Conservation (phyloP, 2,329 filamentous ascomycete genomes). For the Zasmidium angulare region DNA sequence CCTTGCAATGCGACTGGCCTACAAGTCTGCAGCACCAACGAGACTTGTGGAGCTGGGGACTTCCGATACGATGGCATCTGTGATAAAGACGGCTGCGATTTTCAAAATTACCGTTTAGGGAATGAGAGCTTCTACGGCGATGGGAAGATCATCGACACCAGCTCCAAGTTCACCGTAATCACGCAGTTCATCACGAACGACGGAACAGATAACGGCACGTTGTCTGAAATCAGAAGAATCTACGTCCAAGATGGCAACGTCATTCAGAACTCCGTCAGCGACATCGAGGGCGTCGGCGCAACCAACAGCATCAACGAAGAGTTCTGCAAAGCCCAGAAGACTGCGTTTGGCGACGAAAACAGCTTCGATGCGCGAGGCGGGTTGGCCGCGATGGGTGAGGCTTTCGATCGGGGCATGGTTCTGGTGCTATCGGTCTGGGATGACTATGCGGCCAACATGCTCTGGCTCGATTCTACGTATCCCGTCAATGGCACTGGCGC, state of each 20-base stretch:
- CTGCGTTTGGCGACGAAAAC: constrained; percentile 36
- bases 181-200: constrained; percentile 62
- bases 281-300: constrained; percentile 49
- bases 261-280: constrained; percentile 53
- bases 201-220: constrained; percentile 51
- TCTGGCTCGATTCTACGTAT: constrained; percentile 63
- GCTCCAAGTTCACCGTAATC: constrained; percentile 62
- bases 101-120: constrained; percentile 27
- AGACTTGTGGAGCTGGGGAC: constrained; percentile 44
- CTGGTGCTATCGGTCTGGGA: constrained; percentile 67
- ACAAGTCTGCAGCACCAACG: constrained; percentile 45
- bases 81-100: constrained; percentile 69
- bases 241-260: constrained; percentile 64
- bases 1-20: constrained; percentile 54
- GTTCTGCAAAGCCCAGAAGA: constrained; percentile 51
- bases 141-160: constrained; percentile 59
- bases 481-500: too few relatives aligned
- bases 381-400: constrained; percentile 54
- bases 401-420: constrained; percentile 59
- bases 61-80: constrained; percentile 57
- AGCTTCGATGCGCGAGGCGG: constrained; percentile 58
- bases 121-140: constrained; percentile 50
- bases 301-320: constrained; percentile 55
- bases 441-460: constrained; percentile 67
- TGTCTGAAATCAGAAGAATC: constrained; percentile 62